Percentiles rank a stretch among this genome's conserved stretches.
Evolutionary conservation across 495 filamentous ascomycete genomes (phyloP).

Genomic region (Evernia prunastri): DNA sequence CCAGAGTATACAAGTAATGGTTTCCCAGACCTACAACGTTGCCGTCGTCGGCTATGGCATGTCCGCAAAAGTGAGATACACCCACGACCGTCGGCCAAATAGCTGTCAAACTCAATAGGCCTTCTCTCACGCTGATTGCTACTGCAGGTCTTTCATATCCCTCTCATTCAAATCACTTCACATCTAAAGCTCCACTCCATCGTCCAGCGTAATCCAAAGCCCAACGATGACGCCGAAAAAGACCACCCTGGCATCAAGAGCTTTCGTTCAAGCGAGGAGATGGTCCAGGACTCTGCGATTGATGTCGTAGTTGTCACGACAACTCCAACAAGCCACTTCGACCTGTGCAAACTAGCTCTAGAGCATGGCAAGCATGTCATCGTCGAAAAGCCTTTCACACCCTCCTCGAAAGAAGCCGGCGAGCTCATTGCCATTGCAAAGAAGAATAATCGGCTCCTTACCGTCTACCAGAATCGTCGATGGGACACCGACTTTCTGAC

Average conservation of each 20-base stretch:
- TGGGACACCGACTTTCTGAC: slow-evolving; percentile 84
- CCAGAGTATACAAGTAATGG: slow-evolving; percentile 32
- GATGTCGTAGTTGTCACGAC: slow-evolving; percentile 73
- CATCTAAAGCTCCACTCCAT: slow-evolving; percentile 67
- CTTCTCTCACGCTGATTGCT: not conserved
- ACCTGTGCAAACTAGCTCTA: slow-evolving; percentile 58
- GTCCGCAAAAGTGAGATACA: slow-evolving; percentile 56
- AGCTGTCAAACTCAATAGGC: not conserved
- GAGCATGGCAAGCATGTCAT: slow-evolving; percentile 74
- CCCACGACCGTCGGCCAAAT: not conserved
- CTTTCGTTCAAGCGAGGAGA: slow-evolving; percentile 53
- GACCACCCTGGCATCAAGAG: slow-evolving; percentile 63
- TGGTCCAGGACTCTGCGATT: slow-evolving; percentile 59
- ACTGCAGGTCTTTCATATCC: slow-evolving; percentile 70
- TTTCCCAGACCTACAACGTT: slow-evolving; percentile 49
- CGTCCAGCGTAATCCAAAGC: slow-evolving; percentile 67
- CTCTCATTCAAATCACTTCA: slow-evolving; percentile 62
- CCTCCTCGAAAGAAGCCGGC: slow-evolving; percentile 62
- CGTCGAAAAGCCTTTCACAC: slow-evolving; percentile 85
- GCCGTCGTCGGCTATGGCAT: slow-evolving; percentile 63
- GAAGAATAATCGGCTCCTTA: slow-evolving; percentile 54
- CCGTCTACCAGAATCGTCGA: slow-evolving; percentile 84
- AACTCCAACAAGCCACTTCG: slow-evolving; percentile 68
- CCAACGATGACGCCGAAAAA: slow-evolving; percentile 54
- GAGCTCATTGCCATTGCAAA: slow-evolving; percentile 60